Conservation (phyloP, 495 filamentous ascomycete genomes). For the Pseudomonodictys pantanalensis region DNA sequence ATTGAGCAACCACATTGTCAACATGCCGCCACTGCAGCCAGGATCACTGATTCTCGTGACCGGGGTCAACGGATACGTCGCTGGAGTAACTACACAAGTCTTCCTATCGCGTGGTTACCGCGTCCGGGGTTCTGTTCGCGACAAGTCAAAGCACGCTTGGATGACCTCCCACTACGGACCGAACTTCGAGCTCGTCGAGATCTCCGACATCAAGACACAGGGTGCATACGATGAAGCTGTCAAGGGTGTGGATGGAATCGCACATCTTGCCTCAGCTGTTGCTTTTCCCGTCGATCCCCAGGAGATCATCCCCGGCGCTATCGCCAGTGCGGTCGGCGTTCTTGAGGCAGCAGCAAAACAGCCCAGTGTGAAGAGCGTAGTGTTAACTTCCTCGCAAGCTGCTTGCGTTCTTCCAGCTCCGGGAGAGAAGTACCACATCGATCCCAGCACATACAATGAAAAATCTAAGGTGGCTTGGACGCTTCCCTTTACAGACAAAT, state of each 20-base stretch:
- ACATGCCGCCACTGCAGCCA: too few species aligned
- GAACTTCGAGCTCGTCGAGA: constrained; percentile 11
- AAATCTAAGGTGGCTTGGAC: not conserved
- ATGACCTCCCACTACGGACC: constrained; percentile 13
- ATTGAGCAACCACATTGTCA: too few species aligned
- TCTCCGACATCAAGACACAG: constrained; percentile 8
- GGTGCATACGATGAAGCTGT: constrained; percentile 22
- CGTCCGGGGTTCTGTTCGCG: constrained; percentile 29
- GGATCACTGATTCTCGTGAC: constrained; percentile 39
- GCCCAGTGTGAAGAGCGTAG: constrained; percentile 22
- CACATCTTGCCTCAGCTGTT: constrained; percentile 10
- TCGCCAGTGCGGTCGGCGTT: not conserved
- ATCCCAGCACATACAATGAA: constrained; percentile 5
- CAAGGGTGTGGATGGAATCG: constrained; percentile 21
- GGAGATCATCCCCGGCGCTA: constrained; percentile 1
- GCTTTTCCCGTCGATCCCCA: constrained; percentile 5
- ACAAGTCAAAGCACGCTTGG: constrained; percentile 29
- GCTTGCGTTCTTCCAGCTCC: not conserved
- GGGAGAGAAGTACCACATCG: not conserved
- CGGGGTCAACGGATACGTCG: constrained; percentile 41
- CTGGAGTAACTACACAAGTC: constrained; percentile 36
- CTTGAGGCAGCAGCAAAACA: constrained; percentile 18
- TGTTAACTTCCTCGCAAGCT: constrained; percentile 20
- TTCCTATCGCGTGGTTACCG: constrained; percentile 34
- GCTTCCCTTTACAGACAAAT: not conserved